phyloP scores from a whole-genome alignment of 331 rosid species.

The Pyracantha coccinea region DNA sequence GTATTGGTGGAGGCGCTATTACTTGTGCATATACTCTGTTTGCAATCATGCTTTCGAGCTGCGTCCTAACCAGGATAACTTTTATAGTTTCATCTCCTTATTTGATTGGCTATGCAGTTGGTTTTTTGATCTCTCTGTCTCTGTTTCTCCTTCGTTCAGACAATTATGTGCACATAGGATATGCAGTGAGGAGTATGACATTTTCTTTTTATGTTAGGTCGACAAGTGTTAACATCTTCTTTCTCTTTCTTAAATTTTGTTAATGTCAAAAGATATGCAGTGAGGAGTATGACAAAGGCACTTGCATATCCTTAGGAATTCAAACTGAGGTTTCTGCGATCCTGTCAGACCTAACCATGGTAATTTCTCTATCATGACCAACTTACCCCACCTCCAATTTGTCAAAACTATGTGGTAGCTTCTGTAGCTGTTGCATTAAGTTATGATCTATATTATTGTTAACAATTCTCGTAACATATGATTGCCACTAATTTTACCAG shows the following conservation, averaged over 20 bases:
- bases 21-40: background rate
- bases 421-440: background rate
- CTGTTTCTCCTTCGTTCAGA: background rate
- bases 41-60: background rate
- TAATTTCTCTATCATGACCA: constrained; percentile 25
- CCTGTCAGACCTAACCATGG: constrained; percentile 84
- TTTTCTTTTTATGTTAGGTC: background rate
- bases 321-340: constrained; percentile 84
- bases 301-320: constrained; percentile 76
- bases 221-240: background rate
- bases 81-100: background rate
- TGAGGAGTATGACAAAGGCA: constrained; percentile 66
- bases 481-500: constrained; percentile 41
- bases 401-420: background rate
- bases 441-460: background rate
- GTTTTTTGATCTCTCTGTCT: background rate
- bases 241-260: background rate
- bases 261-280: constrained; percentile 63
- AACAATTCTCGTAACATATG: background rate
- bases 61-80: background rate
- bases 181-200: no score
- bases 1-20: background rate
- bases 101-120: background rate
- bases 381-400: background rate
- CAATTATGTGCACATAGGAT: background rate